A percentile compares a stretch with the other conserved stretches of the same genome.
Conservation (phyloP, 345 rosid species). For the Eucalyptus urophylla region DNA sequence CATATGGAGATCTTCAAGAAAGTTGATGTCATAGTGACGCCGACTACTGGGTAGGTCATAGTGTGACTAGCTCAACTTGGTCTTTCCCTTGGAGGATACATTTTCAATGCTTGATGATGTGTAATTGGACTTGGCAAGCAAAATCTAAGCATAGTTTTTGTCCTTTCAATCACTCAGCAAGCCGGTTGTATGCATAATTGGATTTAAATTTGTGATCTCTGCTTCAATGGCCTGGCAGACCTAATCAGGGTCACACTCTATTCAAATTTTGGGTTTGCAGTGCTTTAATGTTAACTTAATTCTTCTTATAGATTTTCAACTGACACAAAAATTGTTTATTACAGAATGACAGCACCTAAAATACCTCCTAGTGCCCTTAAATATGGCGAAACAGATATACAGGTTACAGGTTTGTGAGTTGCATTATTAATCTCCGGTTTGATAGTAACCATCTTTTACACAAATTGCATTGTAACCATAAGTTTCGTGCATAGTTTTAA, state of each 20-base stretch:
- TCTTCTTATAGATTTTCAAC: neutral
- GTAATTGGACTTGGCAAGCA: neutral
- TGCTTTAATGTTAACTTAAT: neutral
- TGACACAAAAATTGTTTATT: neutral
- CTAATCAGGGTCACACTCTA: neutral
- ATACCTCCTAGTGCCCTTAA: neutral
- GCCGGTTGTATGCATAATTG: neutral
- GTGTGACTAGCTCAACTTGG: neutral
- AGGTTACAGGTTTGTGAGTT: conserved; percentile 45
- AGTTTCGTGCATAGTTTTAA: neutral
- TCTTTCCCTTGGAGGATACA: neutral
- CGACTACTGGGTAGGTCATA: conserved; percentile 61
- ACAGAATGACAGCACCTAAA: conserved; percentile 13
- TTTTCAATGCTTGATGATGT: neutral
- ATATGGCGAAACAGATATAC: conserved; percentile 11
- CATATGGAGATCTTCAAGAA: conserved; percentile 79
- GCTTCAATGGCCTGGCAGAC: neutral
- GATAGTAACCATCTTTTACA: neutral
- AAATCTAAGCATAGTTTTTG: neutral
- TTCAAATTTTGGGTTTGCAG: neutral
- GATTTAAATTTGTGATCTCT: neutral
- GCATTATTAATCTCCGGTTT: neutral
- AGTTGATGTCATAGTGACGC: conserved; percentile 79
- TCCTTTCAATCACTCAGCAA: neutral
- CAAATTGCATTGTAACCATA: neutral